phyloP scores from a whole-genome alignment of 2,329 filamentous ascomycete species.

The Boeremia lycopersici region DNA sequence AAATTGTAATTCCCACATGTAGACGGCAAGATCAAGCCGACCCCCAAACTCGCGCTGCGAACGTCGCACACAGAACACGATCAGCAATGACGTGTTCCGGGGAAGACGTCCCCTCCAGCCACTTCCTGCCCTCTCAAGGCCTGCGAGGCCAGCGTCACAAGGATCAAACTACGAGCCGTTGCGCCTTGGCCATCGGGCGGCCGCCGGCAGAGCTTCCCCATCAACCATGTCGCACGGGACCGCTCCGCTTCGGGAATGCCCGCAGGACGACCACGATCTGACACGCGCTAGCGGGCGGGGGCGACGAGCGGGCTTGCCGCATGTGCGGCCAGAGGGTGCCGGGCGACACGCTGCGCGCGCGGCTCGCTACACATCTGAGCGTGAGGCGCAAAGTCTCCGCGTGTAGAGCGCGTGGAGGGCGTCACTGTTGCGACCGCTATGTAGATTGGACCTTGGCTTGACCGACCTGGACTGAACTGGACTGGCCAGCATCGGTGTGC shows the following conservation, averaged over 20 bases:
- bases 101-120: not conserved
- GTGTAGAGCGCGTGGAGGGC: not conserved
- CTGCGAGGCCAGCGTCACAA: not conserved
- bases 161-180: conserved; percentile 6
- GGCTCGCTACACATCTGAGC: conserved; percentile 5
- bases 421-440: not conserved
- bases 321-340: not conserved
- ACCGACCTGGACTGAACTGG: too few species aligned
- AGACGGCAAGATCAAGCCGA: not conserved
- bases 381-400: not conserved
- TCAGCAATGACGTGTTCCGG: conserved; percentile 5
- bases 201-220: conserved; percentile 7
- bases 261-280: conserved; percentile 3
- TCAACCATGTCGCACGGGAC: conserved; percentile 4
- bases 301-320: not conserved
- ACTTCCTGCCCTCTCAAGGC: not conserved
- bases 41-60: not conserved
- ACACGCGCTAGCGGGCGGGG: conserved; percentile 5
- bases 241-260: conserved; percentile 10
- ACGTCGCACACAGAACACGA: not conserved
- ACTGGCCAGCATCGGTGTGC: too few species aligned
- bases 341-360: conserved; percentile 4
- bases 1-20: not conserved
- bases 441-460: too few species aligned
- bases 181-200: conserved; percentile 5